phyloP scores from a whole-genome alignment of 2,329 filamentous ascomycete genomes.

The Amauroascus verrucosus region DNA sequence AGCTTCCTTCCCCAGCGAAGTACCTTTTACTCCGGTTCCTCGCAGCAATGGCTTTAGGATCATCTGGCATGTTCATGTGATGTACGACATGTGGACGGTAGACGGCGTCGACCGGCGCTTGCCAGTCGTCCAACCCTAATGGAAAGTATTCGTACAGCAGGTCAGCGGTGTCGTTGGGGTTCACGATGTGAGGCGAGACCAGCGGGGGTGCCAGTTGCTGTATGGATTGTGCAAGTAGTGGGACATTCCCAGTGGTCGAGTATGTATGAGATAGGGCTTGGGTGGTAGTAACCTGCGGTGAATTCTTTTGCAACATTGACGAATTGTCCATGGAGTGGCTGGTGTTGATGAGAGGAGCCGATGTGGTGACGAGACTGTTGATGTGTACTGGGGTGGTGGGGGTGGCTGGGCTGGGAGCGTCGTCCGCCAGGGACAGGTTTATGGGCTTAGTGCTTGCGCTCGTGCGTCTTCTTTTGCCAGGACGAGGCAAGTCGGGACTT shows the following conservation, averaged over 20 bases:
- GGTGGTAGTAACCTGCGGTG: constrained; percentile 14
- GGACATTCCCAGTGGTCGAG: constrained; percentile 22
- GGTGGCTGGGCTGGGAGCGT: constrained; percentile 36
- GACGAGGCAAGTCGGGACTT: constrained; percentile 44
- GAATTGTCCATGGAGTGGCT: constrained; percentile 1
- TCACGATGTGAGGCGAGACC: constrained; percentile 47
- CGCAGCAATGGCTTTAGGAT: constrained; percentile 58
- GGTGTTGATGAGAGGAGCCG: neutral
- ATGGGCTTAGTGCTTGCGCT: constrained; percentile 39
- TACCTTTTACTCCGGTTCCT: constrained; percentile 60
- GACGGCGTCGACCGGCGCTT: constrained; percentile 79
- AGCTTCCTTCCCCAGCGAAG: constrained; percentile 43
- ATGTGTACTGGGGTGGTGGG: constrained; percentile 11
- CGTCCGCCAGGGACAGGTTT: constrained; percentile 47
- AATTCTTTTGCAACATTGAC: constrained; percentile 3
- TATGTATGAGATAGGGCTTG: constrained; percentile 23
- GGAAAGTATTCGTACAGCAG: constrained; percentile 92
- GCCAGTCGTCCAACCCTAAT: constrained; percentile 80
- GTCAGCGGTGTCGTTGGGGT: constrained; percentile 55
- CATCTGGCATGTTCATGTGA: constrained; percentile 61
- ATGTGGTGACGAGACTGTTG: constrained; percentile 14
- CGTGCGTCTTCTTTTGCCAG: constrained; percentile 29
- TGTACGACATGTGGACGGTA: constrained; percentile 90
- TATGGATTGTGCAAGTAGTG: constrained; percentile 24
- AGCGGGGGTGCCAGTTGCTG: constrained; percentile 14